These are phyloP conservation scores for Phytopythium delawarense DNA, from an alignment of 352 stramenopile species.

Conservation along the genomic window DNA sequence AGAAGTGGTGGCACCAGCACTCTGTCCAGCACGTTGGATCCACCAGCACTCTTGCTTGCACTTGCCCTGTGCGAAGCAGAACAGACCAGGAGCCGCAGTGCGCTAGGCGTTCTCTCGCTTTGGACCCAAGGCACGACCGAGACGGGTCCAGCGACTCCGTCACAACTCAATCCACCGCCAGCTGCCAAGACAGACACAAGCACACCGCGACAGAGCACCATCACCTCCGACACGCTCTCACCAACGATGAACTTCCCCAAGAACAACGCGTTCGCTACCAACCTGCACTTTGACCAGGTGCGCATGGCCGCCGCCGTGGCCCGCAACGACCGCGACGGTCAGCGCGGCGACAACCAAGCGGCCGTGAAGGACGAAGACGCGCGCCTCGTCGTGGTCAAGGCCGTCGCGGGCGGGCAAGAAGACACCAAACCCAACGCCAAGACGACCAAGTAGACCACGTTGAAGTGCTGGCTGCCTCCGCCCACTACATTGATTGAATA, in stretches of 20 bases:
- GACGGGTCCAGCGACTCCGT: not conserved
- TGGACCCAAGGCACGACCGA: not conserved
- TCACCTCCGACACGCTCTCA: not conserved
- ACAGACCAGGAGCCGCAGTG: not conserved
- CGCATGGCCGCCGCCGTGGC: not conserved
- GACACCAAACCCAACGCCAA: not conserved
- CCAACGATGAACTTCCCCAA: not conserved
- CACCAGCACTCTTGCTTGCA: not conserved
- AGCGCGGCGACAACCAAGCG: slow-evolving; percentile 1
- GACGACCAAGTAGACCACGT: not conserved
- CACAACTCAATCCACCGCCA: not conserved
- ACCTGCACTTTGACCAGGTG: slow-evolving; percentile 2
- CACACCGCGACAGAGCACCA: not conserved
- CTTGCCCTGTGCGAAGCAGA: no score
- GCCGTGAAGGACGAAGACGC: not conserved
- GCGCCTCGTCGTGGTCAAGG: not conserved
- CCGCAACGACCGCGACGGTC: not conserved
- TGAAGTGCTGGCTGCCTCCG: not conserved
- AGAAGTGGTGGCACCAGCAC: not conserved
- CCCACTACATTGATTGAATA: not conserved
- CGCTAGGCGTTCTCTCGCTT: not conserved
- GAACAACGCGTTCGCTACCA: not conserved
- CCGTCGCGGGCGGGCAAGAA: not conserved
- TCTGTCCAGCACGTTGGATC: not conserved
- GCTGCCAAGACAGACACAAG: not conserved